Evolutionary conservation across 371 early-diverging fungal species (phyloP), one percentile per base, ranked within the genome.

Genomic region (Mucor piriformis): DNA sequence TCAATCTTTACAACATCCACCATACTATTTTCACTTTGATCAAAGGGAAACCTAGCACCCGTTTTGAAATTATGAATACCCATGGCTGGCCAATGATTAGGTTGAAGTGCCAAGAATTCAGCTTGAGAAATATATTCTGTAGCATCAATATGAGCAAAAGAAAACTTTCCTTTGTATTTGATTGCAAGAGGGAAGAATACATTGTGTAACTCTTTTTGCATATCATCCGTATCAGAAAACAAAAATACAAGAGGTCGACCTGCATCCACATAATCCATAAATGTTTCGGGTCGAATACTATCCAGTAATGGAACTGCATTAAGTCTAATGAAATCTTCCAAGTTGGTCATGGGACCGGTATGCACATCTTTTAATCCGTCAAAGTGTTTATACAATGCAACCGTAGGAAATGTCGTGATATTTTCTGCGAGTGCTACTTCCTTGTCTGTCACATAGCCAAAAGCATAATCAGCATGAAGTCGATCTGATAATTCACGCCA

Each of bases 11-110:
- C 78, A 10, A 71, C 61, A 32, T 49, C 50, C 5, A 74, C 72
- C 25, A 92, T 58, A 2, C 76, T 74, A 57, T 82, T 72, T 35
- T 29, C 29, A 8, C 64, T 64, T 73, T 92, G 87, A 33, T 84
- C 77, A 68, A 86, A 83, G 33, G 93, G 91, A 70, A 69, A 95
- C 72, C 93, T 93, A 53, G 72, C 65, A 43, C 79, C 75, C 49
- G 69, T 73, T 32, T 70, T 72, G 48, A 86, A 71, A 54, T 82
- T 72, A 74, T 93, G 92, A 69, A 96, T 82, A 58, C 83, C 92
- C 60, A 96, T 83, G 10, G 94, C 92, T 43, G 97, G 97, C 91
- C 91, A 95, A 53, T 73, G 51, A 55, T 80, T 70, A 76, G 88
- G 82, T 16, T 33, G 21, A 29, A 96, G 63, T 73, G 84, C 83